Evolutionary conservation across 1,284 basidiomycete genomes (phyloP), one percentile per base, ranked within the genome.

Genomic region (Exobasidium cylindrosporum): DNA sequence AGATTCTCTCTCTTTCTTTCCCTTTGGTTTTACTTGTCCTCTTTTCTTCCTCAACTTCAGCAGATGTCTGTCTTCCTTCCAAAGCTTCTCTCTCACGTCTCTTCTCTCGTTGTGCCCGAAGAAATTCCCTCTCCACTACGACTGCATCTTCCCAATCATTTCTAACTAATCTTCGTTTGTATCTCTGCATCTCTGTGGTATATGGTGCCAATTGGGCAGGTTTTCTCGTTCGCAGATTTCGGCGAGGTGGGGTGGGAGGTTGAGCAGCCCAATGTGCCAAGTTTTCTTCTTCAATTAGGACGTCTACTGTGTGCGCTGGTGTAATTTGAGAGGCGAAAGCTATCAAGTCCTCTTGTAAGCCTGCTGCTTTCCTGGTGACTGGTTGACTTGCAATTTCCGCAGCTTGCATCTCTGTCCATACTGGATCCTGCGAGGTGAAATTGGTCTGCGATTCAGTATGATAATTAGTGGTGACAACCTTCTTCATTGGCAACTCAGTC

Each of bases 71-170:
- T 23, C 6, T 11, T n/a, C 44, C 32, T 26, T 5, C 29, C 17
- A 53, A 29, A 28, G 59, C 50, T 4, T 17, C 57, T 21, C 40
- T 55, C 7, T 50, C 59, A 4, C 40, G 40, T 32, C 35, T 26
- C 28, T 30, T 64, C 62, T 47, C 46, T 21, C 50, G 30, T 11
- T 4, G 14, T n/a, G 29, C 61, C 26, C 35, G 14, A 24, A 17
- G 23, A 4, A 60, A 70, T 35, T 74, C 70, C 13, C 70, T 62
- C 23, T 77, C 73, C 1, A 71, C 67, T 0, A 82, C 80, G 11
- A 82, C 74, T 7, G 81, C 81, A 57, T 81, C 81, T 49, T 78
- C 60, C 81, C 81, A 82, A 31, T 81, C 76, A 66, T 81, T 81
- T 26, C 65, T 66, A n/a, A 76, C 66, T 24, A 82, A 63, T 3